Evolutionary conservation across 345 rosid genomes (phyloP).

Genomic region (Erysimum cheiranthoides): DNA sequence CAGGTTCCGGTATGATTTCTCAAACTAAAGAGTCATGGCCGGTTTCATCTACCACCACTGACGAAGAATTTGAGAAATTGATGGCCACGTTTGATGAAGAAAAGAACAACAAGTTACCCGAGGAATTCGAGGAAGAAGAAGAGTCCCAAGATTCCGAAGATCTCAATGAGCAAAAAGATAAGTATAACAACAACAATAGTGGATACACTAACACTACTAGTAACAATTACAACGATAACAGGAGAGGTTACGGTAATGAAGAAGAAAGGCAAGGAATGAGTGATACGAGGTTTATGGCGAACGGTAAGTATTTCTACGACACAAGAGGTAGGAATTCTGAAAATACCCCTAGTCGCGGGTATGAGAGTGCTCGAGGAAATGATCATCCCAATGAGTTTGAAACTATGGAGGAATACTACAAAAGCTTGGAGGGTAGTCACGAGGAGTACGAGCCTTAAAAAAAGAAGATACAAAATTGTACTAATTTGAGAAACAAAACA

Average conservation of each 20-base stretch:
- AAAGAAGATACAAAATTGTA: background rate
- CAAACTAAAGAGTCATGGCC: slow-evolving; percentile 53
- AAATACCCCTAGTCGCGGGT: slow-evolving; percentile 23
- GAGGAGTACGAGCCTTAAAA: slow-evolving; percentile 56
- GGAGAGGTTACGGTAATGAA: slow-evolving; percentile 43
- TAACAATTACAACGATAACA: slow-evolving; percentile 33
- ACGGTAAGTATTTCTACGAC: slow-evolving; percentile 53
- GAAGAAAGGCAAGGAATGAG: slow-evolving; percentile 65
- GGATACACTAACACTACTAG: slow-evolving; percentile 38
- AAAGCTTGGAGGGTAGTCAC: slow-evolving; percentile 48
- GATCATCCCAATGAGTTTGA: slow-evolving; percentile 54
- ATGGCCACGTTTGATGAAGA: slow-evolving; percentile 52
- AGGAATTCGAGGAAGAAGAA: slow-evolving; percentile 39
- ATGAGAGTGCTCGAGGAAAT: slow-evolving; percentile 28
- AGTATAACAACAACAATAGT: slow-evolving; percentile 34
- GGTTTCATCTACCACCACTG: slow-evolving; percentile 41
- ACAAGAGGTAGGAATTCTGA: slow-evolving; percentile 33
- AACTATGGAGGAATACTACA: slow-evolving; percentile 61
- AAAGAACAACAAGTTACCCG: slow-evolving; percentile 40
- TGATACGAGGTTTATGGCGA: slow-evolving; percentile 60
- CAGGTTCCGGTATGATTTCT: slow-evolving; percentile 50
- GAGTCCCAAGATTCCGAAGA: slow-evolving; percentile 20
- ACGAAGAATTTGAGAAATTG: slow-evolving; percentile 38
- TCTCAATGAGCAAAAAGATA: slow-evolving; percentile 32
- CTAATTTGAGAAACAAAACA: slow-evolving; percentile 17